phyloP scores from a whole-genome alignment of 805 yeast species.

The Maudiozyma bulderi region DNA sequence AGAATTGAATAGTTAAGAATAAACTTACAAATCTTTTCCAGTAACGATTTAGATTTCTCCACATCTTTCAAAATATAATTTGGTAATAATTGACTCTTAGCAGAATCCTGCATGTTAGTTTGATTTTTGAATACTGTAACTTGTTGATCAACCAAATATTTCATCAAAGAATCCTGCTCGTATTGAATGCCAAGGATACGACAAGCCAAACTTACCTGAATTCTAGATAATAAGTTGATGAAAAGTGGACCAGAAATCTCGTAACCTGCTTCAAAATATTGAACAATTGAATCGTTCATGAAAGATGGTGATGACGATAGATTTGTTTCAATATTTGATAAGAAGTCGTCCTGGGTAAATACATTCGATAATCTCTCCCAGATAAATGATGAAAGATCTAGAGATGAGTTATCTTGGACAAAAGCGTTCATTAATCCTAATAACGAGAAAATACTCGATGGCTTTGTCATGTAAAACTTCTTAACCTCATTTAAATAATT shows the following conservation, averaged over 20 bases:
- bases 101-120: slow-evolving; percentile 5
- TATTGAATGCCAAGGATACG: slow-evolving; percentile 7
- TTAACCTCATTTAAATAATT: slow-evolving; percentile 17
- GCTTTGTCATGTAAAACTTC: slow-evolving; percentile 8
- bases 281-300: slow-evolving; percentile 23
- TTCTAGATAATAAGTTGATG: slow-evolving; percentile 13
- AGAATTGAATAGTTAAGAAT: slow-evolving; percentile 16
- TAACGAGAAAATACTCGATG: slow-evolving; percentile 26
- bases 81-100: not conserved
- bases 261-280: slow-evolving; percentile 20
- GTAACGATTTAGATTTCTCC: slow-evolving; percentile 30
- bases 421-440: slow-evolving; percentile 32
- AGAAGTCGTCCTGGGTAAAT: slow-evolving; percentile 11
- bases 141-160: slow-evolving; percentile 7
- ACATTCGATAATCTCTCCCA: slow-evolving; percentile 13
- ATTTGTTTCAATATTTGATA: slow-evolving; percentile 12
- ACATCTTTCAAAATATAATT: slow-evolving; percentile 27
- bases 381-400: slow-evolving; percentile 8
- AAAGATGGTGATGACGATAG: slow-evolving; percentile 11
- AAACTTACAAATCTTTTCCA: slow-evolving; percentile 21
- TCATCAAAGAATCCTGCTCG: slow-evolving; percentile 3
- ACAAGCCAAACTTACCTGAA: slow-evolving; percentile 16
- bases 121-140: slow-evolving; percentile 12
- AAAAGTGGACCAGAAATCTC: slow-evolving; percentile 23
- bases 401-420: slow-evolving; percentile 8